Evolutionary conservation across 768 basidiomycete species (phyloP).

Genomic region (Hortiboletus flavorubellus): DNA sequence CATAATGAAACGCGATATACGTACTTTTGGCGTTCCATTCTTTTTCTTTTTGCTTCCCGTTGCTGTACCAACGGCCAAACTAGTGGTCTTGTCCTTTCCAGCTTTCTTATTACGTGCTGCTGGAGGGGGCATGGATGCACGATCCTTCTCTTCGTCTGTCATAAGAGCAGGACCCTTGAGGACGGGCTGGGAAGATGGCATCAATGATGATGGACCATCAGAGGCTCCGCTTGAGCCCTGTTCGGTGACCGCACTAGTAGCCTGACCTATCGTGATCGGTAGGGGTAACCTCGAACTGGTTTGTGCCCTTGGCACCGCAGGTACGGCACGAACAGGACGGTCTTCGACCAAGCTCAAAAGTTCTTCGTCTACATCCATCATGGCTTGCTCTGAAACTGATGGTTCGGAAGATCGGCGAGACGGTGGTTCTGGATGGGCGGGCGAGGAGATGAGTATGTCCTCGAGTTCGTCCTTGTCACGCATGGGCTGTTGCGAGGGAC

Average conservation of each 20-base stretch:
- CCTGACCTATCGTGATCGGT: not conserved
- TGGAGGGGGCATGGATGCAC: conserved; percentile 61
- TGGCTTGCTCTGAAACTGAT: conserved; percentile 23
- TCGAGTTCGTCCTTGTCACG: conserved; percentile 6
- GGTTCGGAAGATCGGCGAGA: conserved; percentile 10
- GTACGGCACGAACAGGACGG: conserved; percentile 14
- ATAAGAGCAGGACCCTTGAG: conserved; percentile 9
- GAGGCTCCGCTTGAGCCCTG: not conserved
- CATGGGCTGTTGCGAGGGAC: conserved; percentile 14
- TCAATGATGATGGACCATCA: conserved; percentile 1
- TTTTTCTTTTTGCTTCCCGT: conserved; percentile 37
- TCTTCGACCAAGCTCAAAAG: conserved; percentile 68
- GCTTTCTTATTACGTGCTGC: conserved; percentile 23
- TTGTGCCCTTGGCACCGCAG: not conserved
- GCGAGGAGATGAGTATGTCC: not conserved
- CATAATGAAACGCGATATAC: not conserved
- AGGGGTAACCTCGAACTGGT: not conserved
- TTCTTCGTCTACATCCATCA: conserved; percentile 56
- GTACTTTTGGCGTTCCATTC: conserved; percentile 22
- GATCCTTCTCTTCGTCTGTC: conserved; percentile 33
- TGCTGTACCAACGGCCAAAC: not conserved
- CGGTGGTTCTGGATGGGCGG: conserved; percentile 2
- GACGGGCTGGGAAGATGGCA: conserved; percentile 3
- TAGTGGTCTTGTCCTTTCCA: conserved; percentile 21
- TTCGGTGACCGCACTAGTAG: not conserved